A percentile compares a stretch with the other conserved stretches of the same genome.
phyloP scores from a whole-genome alignment of 805 yeast genomes.

The Wickerhamiella vanderwaltii region DNA sequence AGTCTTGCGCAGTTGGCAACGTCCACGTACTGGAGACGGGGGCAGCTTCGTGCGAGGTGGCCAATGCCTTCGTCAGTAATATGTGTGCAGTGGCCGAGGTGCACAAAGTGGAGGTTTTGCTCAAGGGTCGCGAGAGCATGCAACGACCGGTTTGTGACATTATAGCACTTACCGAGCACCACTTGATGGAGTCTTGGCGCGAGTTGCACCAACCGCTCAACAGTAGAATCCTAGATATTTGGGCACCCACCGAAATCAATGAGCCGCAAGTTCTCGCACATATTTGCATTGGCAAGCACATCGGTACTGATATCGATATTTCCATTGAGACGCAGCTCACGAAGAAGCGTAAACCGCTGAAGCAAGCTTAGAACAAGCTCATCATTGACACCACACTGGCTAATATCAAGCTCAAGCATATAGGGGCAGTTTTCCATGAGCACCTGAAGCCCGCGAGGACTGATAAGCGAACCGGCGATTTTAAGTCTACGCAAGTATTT shows the following conservation, averaged over 20 bases:
- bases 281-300: conserved; percentile 36
- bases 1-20: conserved; percentile 87
- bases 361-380: conserved; percentile 46
- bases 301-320: conserved; percentile 58
- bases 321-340: conserved; percentile 75
- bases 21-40: conserved; percentile 81
- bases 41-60: conserved; percentile 60
- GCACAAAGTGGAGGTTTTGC: conserved; percentile 72
- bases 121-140: conserved; percentile 62
- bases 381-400: conserved; percentile 33
- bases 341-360: conserved; percentile 49
- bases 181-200: conserved; percentile 86
- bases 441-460: conserved; percentile 47
- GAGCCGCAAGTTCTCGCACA: conserved; percentile 55
- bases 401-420: conserved; percentile 76
- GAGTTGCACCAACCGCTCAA: conserved; percentile 53
- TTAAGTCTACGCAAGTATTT: conserved; percentile 72
- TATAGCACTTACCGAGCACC: conserved; percentile 77
- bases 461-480: conserved; percentile 53
- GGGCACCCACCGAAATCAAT: conserved; percentile 73
- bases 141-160: conserved; percentile 71
- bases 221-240: conserved; percentile 65
- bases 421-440: conserved; percentile 63
- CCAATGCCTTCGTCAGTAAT: conserved; percentile 84
- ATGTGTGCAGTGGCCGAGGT: conserved; percentile 84